Base-by-base conservation (phyloP, 2,329 filamentous ascomycete species). In the Diaporthe batatas region DNA sequence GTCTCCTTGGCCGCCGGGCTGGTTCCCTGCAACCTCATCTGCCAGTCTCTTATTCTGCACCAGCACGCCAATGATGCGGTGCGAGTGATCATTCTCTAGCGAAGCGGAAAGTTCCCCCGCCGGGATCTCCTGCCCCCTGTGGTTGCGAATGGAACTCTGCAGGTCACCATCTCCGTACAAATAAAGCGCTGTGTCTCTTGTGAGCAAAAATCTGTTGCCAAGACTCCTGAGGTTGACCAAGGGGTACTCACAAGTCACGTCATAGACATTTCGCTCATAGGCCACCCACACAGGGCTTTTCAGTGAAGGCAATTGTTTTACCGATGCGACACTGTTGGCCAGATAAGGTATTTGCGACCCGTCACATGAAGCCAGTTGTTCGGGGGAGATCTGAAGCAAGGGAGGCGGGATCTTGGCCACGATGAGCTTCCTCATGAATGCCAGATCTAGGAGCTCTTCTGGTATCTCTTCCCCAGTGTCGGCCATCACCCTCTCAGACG, bases 351-450 rank as follows among this genome's bases (percentile, higher is more conserved):
- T 39, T 6, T 39, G 6, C 14, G 62, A 53, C 12, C 62, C 62
- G 6, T 67, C 16, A 25, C 39, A 36, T 10, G n/a, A 36, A 12
- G 62, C 62, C 8, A 67, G 32, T 16, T 67, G 47, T 25, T 29
- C n/a, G 14, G 4, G 32, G 1, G 62, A 39, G 32, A 67, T n/a
- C 16, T 39, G 14, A 2, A 16, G 47, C 5, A 67, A 2, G 1
- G 32, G n/a, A 11, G 62, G 47, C 16, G 47, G n/a, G 3, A 67
- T 39, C 32, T 67, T 67, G 16, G 62, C 62, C 14, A 67, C 32
- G 2, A 67, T 53, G 32, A 67, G 62, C 10, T 53, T 32, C n/a
- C 62, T 53, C 29, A n/a, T 67, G 8, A 32, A 53, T 18, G 51
- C 4, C 2, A 67, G n/a, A 39, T 36, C n/a, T 16, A 53, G 3